phyloP scores from a whole-genome alignment of 495 filamentous ascomycete genomes.

The Hypoxylon fragiforme region DNA sequence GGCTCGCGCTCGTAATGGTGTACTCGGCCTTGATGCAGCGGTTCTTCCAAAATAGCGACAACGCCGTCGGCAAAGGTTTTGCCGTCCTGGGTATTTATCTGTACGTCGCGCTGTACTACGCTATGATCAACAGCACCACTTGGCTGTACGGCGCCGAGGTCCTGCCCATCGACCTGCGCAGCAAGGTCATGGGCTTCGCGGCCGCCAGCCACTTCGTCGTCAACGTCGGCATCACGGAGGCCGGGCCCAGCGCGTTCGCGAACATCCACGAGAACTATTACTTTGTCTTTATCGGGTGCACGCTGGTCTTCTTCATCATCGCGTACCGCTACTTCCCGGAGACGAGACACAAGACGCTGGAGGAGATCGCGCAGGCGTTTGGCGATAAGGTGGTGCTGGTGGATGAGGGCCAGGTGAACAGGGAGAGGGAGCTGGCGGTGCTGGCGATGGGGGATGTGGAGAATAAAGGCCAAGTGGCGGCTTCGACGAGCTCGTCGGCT shows the following conservation, averaged over 20 bases:
- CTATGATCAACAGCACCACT: conserved; percentile 62
- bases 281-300: conserved; percentile 61
- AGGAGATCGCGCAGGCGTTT: conserved; percentile 62
- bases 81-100: conserved; percentile 63
- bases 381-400: conserved; percentile 56
- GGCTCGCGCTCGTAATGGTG: conserved; percentile 59
- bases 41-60: conserved; percentile 58
- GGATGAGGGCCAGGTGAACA: conserved; percentile 38
- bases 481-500: conserved; percentile 12
- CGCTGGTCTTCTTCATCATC: conserved; percentile 52
- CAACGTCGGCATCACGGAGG: conserved; percentile 63
- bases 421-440: conserved; percentile 23
- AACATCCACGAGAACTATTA: conserved; percentile 64
- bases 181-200: conserved; percentile 62
- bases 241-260: conserved; percentile 60
- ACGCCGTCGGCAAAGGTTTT: conserved; percentile 62
- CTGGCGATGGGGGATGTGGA: conserved; percentile 11
- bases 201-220: conserved; percentile 62
- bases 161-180: conserved; percentile 58
- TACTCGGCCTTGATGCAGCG: conserved; percentile 63
- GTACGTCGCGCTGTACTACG: conserved; percentile 60
- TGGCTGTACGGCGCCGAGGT: conserved; percentile 66
- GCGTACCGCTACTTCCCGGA: conserved; percentile 63
- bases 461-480: neutral
- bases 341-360: conserved; percentile 59